Conservation (phyloP, 2,329 filamentous ascomycete genomes). For the Coniella lustricola region DNA sequence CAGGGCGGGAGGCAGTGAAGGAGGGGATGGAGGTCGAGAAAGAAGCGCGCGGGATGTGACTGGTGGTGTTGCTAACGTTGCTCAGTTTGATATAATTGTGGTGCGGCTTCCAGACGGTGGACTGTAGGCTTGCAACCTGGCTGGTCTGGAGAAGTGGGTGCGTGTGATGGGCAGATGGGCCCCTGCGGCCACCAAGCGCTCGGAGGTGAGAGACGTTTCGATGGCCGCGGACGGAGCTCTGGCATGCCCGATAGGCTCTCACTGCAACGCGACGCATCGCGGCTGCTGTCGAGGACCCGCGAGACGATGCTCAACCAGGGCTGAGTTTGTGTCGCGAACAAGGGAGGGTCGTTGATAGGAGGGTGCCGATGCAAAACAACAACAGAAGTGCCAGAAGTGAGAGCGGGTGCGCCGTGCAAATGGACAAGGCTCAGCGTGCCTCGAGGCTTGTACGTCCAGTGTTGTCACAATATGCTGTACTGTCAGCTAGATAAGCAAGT, state of each 20-base stretch:
- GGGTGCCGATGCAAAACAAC: no score
- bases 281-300: slow-evolving; percentile 13
- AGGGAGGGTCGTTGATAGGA: background rate
- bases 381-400: background rate
- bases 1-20: slow-evolving; percentile 22
- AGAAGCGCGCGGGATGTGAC: slow-evolving; percentile 17
- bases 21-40: slow-evolving; percentile 17
- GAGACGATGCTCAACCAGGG: background rate
- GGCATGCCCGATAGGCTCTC: slow-evolving; percentile 61
- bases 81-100: slow-evolving; percentile 12
- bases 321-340: background rate
- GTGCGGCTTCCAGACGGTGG: background rate
- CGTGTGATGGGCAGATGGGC: slow-evolving; percentile 22
- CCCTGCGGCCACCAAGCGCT: slow-evolving; percentile 33
- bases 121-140: no score
- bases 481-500: no score
- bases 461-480: no score
- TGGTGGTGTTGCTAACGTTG: slow-evolving; percentile 15
- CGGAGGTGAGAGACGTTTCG: slow-evolving; percentile 33
- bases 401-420: no score
- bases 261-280: slow-evolving; percentile 70
- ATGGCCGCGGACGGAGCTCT: slow-evolving; percentile 52
- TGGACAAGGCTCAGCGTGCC: no score
- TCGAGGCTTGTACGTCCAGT: no score
- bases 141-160: slow-evolving; percentile 14